Conservation (phyloP, 1,284 basidiomycete species). For the Mycocalia duriaeana region DNA sequence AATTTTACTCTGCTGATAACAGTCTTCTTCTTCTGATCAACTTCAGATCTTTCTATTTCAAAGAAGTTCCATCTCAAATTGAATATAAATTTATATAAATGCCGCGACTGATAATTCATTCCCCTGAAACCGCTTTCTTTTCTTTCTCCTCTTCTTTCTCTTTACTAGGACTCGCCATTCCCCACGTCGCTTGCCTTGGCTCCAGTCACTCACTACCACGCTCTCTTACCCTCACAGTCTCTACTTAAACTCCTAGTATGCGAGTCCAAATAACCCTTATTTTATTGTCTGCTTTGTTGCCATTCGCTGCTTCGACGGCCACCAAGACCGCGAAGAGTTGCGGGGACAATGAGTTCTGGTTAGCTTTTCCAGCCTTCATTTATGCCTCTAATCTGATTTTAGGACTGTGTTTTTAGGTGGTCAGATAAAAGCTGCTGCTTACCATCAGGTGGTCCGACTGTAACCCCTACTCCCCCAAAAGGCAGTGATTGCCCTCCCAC, state of each 20-base stretch:
- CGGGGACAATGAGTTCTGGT: slow-evolving; percentile 39
- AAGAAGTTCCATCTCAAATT: no score
- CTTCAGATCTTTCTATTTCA: no score
- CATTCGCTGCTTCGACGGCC: not conserved
- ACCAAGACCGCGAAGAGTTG: slow-evolving; percentile 16
- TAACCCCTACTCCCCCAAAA: slow-evolving; percentile 39
- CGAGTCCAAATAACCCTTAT: not conserved
- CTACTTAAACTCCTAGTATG: not conserved
- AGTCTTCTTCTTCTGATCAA: no score
- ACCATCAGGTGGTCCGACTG: slow-evolving; percentile 40
- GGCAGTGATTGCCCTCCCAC: slow-evolving; percentile 39
- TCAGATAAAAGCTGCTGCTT: slow-evolving; percentile 42
- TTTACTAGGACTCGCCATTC: no score
- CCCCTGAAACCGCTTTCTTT: no score
- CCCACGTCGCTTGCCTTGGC: not conserved
- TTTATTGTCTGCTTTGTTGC: not conserved
- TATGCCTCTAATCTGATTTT: slow-evolving; percentile 5
- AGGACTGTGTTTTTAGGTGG: slow-evolving; percentile 32
- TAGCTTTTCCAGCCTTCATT: slow-evolving; percentile 14
- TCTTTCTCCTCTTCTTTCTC: not conserved
- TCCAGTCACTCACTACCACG: not conserved
- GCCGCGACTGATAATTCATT: no score
- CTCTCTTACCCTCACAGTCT: not conserved
- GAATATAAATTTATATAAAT: no score
- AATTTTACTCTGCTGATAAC: no score